phyloP scores from a whole-genome alignment of 202 grass and related monocot genomes.

The Panicum hallii region DNA sequence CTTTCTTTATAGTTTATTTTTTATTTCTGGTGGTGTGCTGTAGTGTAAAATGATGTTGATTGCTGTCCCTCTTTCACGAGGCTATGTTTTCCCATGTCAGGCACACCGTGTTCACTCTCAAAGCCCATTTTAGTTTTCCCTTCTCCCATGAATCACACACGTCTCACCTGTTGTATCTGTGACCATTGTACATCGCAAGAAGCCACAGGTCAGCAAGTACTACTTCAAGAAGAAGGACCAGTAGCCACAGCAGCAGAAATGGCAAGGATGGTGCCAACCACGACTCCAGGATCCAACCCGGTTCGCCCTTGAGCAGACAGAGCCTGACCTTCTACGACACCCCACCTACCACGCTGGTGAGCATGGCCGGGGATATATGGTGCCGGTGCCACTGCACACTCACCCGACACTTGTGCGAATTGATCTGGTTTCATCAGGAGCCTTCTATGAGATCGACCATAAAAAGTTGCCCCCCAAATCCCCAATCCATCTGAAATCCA shows the following conservation, averaged over 20 bases:
- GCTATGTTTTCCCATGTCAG: no score
- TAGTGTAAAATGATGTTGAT: constrained; percentile 15
- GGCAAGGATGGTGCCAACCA: constrained; percentile 40
- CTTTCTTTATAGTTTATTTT: not conserved
- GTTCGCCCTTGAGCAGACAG: constrained; percentile 51
- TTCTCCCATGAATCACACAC: constrained; percentile 3
- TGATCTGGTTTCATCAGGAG: constrained; percentile 50
- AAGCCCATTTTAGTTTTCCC: constrained; percentile 15
- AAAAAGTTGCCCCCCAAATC: constrained; percentile 75
- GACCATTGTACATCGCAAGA: constrained; percentile 42
- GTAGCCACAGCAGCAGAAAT: constrained; percentile 40
- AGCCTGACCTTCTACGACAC: constrained; percentile 37
- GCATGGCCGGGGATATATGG: constrained; percentile 1
- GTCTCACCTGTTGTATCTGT: constrained; percentile 28
- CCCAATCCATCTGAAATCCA: constrained; percentile 77
- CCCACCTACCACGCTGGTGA: constrained; percentile 49
- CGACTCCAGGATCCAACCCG: constrained; percentile 32
- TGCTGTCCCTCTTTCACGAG: not conserved
- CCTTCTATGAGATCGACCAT: constrained; percentile 85
- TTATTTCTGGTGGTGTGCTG: constrained; percentile 25
- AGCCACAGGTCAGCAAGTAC: constrained; percentile 55
- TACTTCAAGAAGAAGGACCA: constrained; percentile 55
- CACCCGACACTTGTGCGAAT: constrained; percentile 25
- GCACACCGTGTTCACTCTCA: not conserved
- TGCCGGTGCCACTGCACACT: not conserved